phyloP scores from a whole-genome alignment of 2,329 filamentous ascomycete species.

The Colletotrichum melonis region DNA sequence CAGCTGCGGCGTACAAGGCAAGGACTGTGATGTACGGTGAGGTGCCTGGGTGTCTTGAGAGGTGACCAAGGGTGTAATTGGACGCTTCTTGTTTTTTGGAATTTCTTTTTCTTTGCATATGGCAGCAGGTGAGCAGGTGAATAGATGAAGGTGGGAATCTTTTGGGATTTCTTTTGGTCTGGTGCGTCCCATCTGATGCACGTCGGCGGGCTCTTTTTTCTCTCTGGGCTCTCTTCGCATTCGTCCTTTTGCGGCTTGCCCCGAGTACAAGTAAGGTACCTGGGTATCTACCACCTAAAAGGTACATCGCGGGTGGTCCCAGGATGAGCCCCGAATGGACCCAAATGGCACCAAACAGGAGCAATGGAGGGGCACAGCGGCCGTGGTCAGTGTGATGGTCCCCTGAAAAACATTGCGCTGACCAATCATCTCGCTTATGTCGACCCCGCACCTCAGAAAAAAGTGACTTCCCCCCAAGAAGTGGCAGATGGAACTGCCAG shows the following conservation, averaged over 20 bases:
- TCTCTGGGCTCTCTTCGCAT: background rate
- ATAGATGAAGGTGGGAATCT: background rate
- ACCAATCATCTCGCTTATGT: background rate
- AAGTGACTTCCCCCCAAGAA: background rate
- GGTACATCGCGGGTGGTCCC: too few species aligned
- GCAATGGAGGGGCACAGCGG: constrained; percentile 19
- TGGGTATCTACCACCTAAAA: background rate
- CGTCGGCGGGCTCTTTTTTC: constrained; percentile 14
- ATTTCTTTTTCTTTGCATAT: background rate
- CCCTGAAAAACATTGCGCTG: background rate
- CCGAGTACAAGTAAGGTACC: too few species aligned
- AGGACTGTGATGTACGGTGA: background rate
- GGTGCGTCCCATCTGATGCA: background rate
- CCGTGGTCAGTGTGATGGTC: background rate
- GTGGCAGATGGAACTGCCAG: background rate
- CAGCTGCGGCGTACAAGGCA: background rate
- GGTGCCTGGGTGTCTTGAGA: background rate
- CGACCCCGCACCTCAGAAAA: constrained; percentile 19
- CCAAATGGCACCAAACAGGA: background rate
- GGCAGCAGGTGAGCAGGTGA: background rate
- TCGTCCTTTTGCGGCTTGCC: background rate
- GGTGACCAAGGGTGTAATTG: background rate
- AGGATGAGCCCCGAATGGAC: too few species aligned
- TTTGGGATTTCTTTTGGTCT: background rate
- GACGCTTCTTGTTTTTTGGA: background rate